Conservation (phyloP, 1,284 basidiomycete species). For the Cutaneotrichosporon arboriforme region DNA sequence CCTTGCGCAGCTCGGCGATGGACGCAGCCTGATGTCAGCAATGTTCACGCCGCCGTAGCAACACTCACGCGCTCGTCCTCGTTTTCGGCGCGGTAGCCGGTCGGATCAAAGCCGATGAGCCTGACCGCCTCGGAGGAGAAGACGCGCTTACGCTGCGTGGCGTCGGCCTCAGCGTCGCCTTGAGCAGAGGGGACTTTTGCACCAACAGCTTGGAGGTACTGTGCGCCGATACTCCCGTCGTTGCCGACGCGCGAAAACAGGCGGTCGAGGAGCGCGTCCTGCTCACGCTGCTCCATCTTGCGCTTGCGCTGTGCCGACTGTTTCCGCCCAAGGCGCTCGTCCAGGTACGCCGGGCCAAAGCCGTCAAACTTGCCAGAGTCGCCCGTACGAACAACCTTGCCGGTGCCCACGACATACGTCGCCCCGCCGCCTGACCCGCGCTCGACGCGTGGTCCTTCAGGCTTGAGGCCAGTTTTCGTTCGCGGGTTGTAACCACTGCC, state of each 20-base stretch:
- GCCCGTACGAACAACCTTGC: constrained; percentile 53
- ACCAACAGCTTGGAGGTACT: no score
- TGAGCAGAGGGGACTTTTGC: no score
- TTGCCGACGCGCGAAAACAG: constrained; percentile 56
- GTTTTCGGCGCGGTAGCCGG: constrained; percentile 15
- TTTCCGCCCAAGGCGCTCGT: constrained; percentile 62
- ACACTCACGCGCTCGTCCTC: constrained; percentile 25
- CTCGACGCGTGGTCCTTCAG: constrained; percentile 26
- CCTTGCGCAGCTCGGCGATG: constrained; percentile 15
- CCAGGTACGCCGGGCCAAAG: constrained; percentile 51
- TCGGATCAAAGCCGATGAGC: constrained; percentile 46
- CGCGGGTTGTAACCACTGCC: constrained; percentile 55
- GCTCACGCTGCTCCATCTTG: constrained; percentile 56
- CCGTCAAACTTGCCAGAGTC: constrained; percentile 2
- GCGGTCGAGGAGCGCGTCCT: constrained; percentile 57
- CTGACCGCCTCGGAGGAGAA: constrained; percentile 42
- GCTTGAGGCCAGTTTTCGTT: constrained; percentile 47
- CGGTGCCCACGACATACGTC: constrained; percentile 74
- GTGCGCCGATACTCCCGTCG: no score
- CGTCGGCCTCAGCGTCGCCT: constrained; percentile 22
- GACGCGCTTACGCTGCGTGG: constrained; percentile 35
- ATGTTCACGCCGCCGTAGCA: background rate
- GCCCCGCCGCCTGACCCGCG: constrained; percentile 51
- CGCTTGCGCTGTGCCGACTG: constrained; percentile 61
- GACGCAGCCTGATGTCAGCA: constrained; percentile 16